These are phyloP conservation scores for Azolla pinnata DNA, from an alignment of 75 land plant species.

Conservation along the genomic window DNA sequence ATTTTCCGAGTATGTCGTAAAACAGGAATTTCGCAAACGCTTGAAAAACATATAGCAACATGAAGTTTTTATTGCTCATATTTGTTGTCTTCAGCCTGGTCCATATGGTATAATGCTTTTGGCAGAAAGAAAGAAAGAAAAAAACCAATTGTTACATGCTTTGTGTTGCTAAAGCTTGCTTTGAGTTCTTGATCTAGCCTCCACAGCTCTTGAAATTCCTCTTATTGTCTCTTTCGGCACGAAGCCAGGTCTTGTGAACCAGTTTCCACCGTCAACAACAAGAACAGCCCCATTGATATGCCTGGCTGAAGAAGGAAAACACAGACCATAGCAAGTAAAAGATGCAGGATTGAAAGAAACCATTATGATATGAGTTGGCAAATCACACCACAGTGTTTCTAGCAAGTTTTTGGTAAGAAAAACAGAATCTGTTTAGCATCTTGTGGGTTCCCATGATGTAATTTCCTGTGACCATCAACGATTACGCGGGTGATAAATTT, in stretches of 20 bases:
- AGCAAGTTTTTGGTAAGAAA: no score
- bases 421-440: neutral
- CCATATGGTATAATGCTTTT: no score
- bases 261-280: slow-evolving; percentile 77
- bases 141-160: no score
- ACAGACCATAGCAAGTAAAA: neutral
- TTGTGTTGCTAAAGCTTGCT: slow-evolving; percentile 18
- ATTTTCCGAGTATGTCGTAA: no score
- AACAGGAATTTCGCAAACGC: no score
- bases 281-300: slow-evolving; percentile 71
- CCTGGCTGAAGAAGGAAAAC: slow-evolving; percentile 46
- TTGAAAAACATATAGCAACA: no score
- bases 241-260: slow-evolving; percentile 57
- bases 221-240: slow-evolving; percentile 57
- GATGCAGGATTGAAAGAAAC: neutral
- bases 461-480: neutral
- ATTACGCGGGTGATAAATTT: neutral
- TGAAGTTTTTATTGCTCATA: no score
- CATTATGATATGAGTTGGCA: slow-evolving; percentile 1
- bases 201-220: slow-evolving; percentile 60
- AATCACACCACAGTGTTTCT: neutral
- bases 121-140: no score
- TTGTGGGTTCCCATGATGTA: neutral
- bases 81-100: no score
- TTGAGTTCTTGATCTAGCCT: slow-evolving; percentile 44